Evolutionary conservation across 768 basidiomycete species (phyloP).

Genomic region (Leccinum arenicola): DNA sequence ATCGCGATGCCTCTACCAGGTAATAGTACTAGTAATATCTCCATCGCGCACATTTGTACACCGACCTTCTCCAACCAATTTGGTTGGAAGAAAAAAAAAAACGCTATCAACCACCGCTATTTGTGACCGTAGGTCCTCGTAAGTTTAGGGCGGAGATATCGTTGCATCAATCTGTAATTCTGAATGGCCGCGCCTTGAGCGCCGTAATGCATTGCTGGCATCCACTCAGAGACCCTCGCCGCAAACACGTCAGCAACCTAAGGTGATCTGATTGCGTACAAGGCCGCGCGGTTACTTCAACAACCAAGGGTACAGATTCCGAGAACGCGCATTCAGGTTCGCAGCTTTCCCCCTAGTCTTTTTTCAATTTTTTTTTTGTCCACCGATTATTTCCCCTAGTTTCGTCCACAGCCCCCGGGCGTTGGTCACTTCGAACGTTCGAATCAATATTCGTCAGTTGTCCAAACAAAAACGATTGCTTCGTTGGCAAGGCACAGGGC

Average conservation of each 20-base stretch:
- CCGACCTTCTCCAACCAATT: slow-evolving; percentile 7
- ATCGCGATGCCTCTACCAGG: slow-evolving; percentile 19
- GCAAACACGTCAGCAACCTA: slow-evolving; percentile 28
- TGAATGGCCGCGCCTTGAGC: slow-evolving; percentile 7
- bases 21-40: not conserved
- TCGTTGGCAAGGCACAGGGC: slow-evolving; percentile 17
- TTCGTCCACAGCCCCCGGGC: slow-evolving; percentile 15
- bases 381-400: slow-evolving; percentile 8
- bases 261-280: slow-evolving; percentile 30
- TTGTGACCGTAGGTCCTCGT: slow-evolving; percentile 9
- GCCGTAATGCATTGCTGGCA: slow-evolving; percentile 33
- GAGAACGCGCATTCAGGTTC: slow-evolving; percentile 28
- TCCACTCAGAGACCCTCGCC: slow-evolving; percentile 23
- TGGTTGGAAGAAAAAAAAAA: not conserved
- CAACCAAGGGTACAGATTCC: slow-evolving; percentile 25
- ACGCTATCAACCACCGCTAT: not conserved
- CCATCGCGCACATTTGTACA: not conserved
- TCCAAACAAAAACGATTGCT: slow-evolving; percentile 10
- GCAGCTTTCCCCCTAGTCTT: slow-evolving; percentile 9
- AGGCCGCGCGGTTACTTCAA: slow-evolving; percentile 11
- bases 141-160: slow-evolving; percentile 24
- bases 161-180: not conserved
- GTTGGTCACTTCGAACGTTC: slow-evolving; percentile 7
- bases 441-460: slow-evolving; percentile 8
- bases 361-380: slow-evolving; percentile 7